Evolutionary conservation across 768 basidiomycete species (phyloP).

Genomic region (Suillus hirtellus): DNA sequence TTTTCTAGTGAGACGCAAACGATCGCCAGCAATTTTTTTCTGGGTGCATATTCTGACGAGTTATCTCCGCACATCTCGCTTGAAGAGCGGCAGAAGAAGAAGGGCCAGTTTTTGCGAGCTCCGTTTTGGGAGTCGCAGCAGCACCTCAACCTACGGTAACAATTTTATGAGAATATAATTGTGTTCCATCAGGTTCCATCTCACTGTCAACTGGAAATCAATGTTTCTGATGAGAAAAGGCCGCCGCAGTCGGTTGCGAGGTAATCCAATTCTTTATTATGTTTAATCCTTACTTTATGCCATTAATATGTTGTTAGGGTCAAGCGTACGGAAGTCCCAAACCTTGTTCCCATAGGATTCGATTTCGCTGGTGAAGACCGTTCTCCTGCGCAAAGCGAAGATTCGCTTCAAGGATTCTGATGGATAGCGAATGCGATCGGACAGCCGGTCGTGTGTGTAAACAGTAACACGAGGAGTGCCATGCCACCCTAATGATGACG

Average conservation of each 20-base stretch:
- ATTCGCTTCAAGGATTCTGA: not conserved
- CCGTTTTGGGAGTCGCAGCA: not conserved
- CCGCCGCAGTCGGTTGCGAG: not conserved
- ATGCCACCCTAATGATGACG: not conserved
- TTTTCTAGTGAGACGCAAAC: not conserved
- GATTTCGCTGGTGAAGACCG: not conserved
- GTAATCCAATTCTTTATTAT: not conserved
- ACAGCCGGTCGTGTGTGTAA: not conserved
- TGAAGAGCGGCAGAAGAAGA: constrained; percentile 1
- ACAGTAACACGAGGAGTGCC: not conserved
- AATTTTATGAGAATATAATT: not conserved
- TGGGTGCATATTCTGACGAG: not conserved
- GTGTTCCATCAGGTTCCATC: not conserved
- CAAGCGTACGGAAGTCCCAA: not conserved
- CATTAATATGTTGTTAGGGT: not conserved
- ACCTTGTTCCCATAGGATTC: not conserved
- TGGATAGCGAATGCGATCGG: not conserved
- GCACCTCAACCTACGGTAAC: not conserved
- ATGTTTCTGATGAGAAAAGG: not conserved
- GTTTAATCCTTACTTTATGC: not conserved
- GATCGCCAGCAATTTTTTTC: not conserved
- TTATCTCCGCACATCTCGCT: not conserved
- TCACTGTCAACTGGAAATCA: not conserved
- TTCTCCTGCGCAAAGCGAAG: not conserved
- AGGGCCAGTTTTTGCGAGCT: not conserved